Conservation (phyloP, 768 basidiomycete genomes). For the Suillus occidentalis region DNA sequence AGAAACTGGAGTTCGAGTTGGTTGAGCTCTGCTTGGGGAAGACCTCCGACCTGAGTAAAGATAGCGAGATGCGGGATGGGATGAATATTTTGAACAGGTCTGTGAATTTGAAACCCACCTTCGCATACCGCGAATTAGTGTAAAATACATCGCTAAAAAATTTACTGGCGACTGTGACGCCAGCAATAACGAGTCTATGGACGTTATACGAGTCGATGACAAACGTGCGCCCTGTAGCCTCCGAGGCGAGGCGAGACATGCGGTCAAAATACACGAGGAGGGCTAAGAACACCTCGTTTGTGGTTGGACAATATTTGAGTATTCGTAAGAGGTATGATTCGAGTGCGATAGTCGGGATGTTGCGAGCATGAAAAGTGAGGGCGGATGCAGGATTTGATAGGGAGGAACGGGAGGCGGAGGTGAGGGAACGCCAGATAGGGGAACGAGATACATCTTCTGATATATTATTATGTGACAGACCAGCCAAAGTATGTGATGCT, state of each 20-base stretch:
- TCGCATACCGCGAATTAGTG: conserved; percentile 97
- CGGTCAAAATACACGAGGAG: conserved; percentile 97
- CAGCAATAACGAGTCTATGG: conserved; percentile 94
- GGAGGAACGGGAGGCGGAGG: conserved; percentile 75
- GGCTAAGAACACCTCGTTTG: conserved; percentile 95
- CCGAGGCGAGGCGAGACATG: conserved; percentile 59
- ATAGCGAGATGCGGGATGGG: conserved; percentile 6
- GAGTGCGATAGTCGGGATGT: conserved; percentile 91
- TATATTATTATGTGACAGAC: conserved; percentile 24
- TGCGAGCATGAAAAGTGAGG: conserved; percentile 93
- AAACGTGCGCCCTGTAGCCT: conserved; percentile 56
- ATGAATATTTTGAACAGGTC: conserved; percentile 6
- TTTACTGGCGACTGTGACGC: conserved; percentile 98
- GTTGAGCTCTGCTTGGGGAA: conserved; percentile 90
- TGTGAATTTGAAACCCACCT: conserved; percentile 53
- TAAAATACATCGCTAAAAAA: conserved; percentile 99
- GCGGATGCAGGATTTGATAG: conserved; percentile 77
- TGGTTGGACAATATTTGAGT: conserved; percentile 97
- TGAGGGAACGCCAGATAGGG: conserved; percentile 67
- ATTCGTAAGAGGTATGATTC: conserved; percentile 95
- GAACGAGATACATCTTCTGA: conserved; percentile 28
- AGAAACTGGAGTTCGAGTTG: conserved; percentile 97
- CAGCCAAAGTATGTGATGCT: conserved; percentile 29
- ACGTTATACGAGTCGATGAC: conserved; percentile 98
- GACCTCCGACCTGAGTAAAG: conserved; percentile 78